Evolutionary conservation across 2,329 filamentous ascomycete genomes (phyloP), one percentile per base, ranked within the genome.

Genomic region (Ophiosphaerella herpotricha): DNA sequence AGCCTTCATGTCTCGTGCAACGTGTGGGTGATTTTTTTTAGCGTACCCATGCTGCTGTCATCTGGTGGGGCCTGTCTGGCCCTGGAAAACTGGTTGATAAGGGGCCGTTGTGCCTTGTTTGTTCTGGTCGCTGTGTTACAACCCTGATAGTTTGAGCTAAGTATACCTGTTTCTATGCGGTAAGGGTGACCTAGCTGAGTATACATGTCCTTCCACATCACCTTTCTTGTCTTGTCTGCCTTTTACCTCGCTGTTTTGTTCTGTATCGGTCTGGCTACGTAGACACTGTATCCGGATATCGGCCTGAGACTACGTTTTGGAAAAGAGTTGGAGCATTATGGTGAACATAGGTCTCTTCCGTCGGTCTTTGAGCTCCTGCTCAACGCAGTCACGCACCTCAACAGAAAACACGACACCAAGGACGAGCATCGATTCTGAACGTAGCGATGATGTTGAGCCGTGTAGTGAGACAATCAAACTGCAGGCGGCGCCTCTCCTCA

Each of bases 401-500:
- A 53, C 47, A 2, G 51, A 48, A 7, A 35, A 40, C 5, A 31
- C 43, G 5, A 55, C 54, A 31, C 49, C 57, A 23, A 48, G 54
- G 38, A 55, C 57, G n/a, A 60, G 57, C 43, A 51, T 55, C 31
- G 57, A 60, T 8, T 60, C 55, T 2, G 39, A 26, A 18, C 23
- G 29, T 23, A 32, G 42, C 8, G 18, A 42, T 2, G 47, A 53
- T 7, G 36, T 50, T 8, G 53, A 53, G 7, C 58, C 57, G 4
- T 41, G 57, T 5, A 55, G 52, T 9, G 44, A 38, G 12, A 18
- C 16, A n/a, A 31, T 13, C 2, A 46, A 43, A 23, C 7, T 46
- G 21, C 48, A 55, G 35, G 43, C 40, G 11, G 50, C 57, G 4
- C 60, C 64, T 2, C 33, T 69, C 8, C 48, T 64, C 13, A 50